Percentiles rank a stretch among this genome's conserved stretches.
phyloP scores from a whole-genome alignment of 2,329 filamentous ascomycete genomes.

The Peltaster fructicola region DNA sequence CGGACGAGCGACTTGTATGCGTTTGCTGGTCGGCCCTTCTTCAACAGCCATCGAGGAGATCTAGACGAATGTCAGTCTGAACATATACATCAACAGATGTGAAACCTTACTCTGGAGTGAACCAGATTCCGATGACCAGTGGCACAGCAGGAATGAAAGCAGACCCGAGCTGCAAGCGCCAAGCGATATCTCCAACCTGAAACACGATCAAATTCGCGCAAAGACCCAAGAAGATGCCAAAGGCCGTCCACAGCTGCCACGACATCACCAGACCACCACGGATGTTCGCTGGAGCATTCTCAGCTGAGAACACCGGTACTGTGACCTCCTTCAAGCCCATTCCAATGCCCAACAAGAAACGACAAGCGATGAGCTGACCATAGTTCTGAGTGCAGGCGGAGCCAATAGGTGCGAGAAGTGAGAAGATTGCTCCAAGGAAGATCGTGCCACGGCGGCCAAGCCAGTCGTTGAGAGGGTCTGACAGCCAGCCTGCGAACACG shows the following conservation, averaged over 20 bases:
- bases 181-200: slow-evolving; percentile 20
- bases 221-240: slow-evolving; percentile 48
- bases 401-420: slow-evolving; percentile 37
- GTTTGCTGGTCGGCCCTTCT: slow-evolving; percentile 22
- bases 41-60: slow-evolving; percentile 23
- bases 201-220: slow-evolving; percentile 39
- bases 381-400: slow-evolving; percentile 20
- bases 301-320: slow-evolving; percentile 35
- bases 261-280: slow-evolving; percentile 15
- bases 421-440: slow-evolving; percentile 29
- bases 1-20: slow-evolving; percentile 23
- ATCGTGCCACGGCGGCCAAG: slow-evolving; percentile 14
- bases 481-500: slow-evolving; percentile 2
- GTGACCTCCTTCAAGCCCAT: slow-evolving; percentile 28
- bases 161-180: slow-evolving; percentile 26
- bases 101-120: slow-evolving; percentile 8
- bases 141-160: slow-evolving; percentile 27
- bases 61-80: slow-evolving; percentile 1
- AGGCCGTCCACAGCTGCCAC: slow-evolving; percentile 32
- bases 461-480: slow-evolving; percentile 18
- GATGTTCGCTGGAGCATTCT: slow-evolving; percentile 37
- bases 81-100: too few relatives aligned
- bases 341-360: slow-evolving; percentile 18
- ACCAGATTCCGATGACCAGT: slow-evolving; percentile 22
- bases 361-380: slow-evolving; percentile 19